Conservation (phyloP, 1,284 basidiomycete species). For the Papiliotrema laurentii region DNA sequence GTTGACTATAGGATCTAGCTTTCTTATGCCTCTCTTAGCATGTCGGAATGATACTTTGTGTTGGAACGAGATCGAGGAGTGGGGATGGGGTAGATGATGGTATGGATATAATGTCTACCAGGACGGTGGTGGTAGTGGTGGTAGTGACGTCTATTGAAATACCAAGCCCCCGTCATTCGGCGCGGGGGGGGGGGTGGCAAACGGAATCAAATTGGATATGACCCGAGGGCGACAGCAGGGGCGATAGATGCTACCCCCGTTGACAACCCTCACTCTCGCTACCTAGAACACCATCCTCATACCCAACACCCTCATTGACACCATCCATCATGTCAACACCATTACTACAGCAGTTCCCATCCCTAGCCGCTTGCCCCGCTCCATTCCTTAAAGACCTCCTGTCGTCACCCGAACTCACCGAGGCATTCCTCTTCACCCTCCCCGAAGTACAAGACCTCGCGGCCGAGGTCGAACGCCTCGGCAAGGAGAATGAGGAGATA, state of each 20-base stretch:
- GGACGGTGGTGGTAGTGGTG: not conserved
- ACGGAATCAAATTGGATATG: too few species aligned
- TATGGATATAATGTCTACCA: not conserved
- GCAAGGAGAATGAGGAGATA: conserved; percentile 74
- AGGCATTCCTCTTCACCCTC: conserved; percentile 76
- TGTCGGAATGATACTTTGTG: not conserved
- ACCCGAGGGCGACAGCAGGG: too few species aligned
- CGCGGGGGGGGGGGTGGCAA: too few species aligned
- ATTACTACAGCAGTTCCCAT: conserved; percentile 44
- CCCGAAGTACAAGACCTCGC: conserved; percentile 67
- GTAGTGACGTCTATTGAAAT: not conserved
- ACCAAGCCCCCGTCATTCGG: not conserved
- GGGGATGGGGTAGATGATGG: not conserved
- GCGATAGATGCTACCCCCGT: too few species aligned
- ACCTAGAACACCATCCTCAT: not conserved
- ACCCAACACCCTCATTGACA: not conserved
- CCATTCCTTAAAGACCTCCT: conserved; percentile 73
- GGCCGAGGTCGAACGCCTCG: conserved; percentile 67
- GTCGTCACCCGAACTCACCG: conserved; percentile 73
- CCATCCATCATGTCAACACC: conserved; percentile 37
- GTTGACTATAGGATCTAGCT: too few species aligned
- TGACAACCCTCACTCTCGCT: not conserved
- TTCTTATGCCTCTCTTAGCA: too few species aligned
- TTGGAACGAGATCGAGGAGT: not conserved
- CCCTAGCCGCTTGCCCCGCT: conserved; percentile 36